Evolutionary conservation across 2,329 filamentous ascomycete genomes (phyloP).

Genomic region (Dothistroma pini): DNA sequence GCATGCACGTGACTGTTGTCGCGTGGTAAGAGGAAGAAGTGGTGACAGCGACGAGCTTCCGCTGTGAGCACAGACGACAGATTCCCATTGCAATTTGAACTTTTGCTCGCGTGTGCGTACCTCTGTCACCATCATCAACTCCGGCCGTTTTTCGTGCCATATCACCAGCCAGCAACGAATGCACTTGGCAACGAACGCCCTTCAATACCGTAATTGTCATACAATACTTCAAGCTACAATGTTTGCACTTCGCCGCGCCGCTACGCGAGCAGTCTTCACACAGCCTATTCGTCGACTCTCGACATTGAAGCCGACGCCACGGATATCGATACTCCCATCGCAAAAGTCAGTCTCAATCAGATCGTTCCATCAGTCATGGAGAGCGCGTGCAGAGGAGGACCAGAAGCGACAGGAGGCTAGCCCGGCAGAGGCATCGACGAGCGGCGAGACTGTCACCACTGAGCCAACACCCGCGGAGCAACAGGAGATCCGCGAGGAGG

Average conservation of each 20-base stretch:
- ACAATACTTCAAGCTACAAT: constrained; percentile 34
- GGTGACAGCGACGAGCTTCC: background rate
- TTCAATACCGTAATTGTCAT: background rate
- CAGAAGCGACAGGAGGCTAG: constrained; percentile 21
- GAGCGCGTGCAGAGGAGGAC: constrained; percentile 40
- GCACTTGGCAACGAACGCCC: background rate
- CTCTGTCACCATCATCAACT: background rate
- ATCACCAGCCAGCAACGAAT: background rate
- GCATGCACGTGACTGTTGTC: background rate
- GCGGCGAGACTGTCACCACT: constrained; percentile 37
- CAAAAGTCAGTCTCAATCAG: constrained; percentile 35
- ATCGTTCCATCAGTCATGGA: constrained; percentile 40
- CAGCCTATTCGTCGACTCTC: constrained; percentile 43
- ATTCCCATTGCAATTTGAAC: background rate
- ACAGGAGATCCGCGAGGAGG: constrained; percentile 29
- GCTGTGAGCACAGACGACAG: background rate
- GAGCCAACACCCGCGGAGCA: constrained; percentile 29
- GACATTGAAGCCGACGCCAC: constrained; percentile 21
- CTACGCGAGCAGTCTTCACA: constrained; percentile 52
- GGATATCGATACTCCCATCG: constrained; percentile 36
- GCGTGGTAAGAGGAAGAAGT: background rate
- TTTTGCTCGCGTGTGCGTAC: background rate
- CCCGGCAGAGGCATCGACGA: constrained; percentile 29
- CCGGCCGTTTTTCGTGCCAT: background rate
- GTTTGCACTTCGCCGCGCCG: constrained; percentile 57